Base-by-base conservation (phyloP, 1,284 basidiomycete genomes). In the Cryptococcus sp. region DNA sequence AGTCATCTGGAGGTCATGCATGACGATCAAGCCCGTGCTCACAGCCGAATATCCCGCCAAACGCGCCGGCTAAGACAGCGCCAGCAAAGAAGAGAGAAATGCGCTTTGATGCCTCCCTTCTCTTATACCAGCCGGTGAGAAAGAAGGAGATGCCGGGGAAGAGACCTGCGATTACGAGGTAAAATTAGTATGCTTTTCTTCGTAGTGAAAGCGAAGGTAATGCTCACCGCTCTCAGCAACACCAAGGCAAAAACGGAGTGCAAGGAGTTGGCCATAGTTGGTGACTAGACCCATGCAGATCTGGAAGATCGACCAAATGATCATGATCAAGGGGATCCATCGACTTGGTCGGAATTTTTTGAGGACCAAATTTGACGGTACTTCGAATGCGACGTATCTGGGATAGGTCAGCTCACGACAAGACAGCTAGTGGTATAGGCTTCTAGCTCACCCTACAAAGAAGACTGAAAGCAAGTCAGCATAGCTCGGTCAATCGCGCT, bases 31-130 rank as follows among this genome's bases (percentile, higher is more conserved):
- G 23, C n/a, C 27, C 22, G 6, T 35, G 64, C 64, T 64, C 57
- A 70, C 67, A 79, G 20, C 78, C 78, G 23, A 80, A 70, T 54
- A 79, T 78, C 57, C 78, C 78, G 49, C 77, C 76, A 53, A 77
- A 78, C 17, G 76, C 75, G 27, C 80, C 81, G 1, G 78, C 76
- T 5, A 81, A 63, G 0, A 81, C 81, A 0, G 80, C 81, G 5
- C 79, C 76, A 4, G 73, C 77, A 60, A 82, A 82, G 73, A 82
- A 81, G 47, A 82, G 63, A 15, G 78, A 69, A 43, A 78, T 77
- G 1, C 80, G 72, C 42, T 77, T 73, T 49, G 72, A 69, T 11
- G 70, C 67, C 62, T 80, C 79, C 43, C 66, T 68, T 50, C 78
- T 69, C 54, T 72, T 72, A 63, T 81, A 81, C 80, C 80, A 81